These are phyloP conservation scores for Alloteropsis semialata DNA, from an alignment of 176 grass and related monocot species.

Conservation along the genomic window DNA sequence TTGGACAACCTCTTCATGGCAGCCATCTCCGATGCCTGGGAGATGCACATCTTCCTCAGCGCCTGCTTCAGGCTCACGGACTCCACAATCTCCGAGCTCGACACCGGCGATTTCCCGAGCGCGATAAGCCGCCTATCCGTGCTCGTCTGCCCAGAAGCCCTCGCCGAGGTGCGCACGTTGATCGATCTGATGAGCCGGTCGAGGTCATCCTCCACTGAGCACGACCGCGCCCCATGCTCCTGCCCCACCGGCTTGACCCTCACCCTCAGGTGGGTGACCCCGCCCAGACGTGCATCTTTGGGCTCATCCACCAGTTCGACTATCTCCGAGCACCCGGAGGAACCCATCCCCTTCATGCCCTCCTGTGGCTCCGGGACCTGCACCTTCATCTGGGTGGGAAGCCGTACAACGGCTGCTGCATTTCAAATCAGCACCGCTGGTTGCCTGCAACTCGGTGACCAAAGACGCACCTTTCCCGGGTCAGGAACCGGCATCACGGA, in stretches of 20 bases:
- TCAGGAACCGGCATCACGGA: constrained; percentile 33
- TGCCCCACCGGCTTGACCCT: constrained; percentile 63
- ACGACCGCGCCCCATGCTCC: constrained; percentile 34
- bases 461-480: constrained; percentile 9
- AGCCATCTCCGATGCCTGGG: constrained; percentile 98
- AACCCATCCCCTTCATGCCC: constrained; percentile 43
- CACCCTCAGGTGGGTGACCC: constrained; percentile 55
- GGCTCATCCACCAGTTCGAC: constrained; percentile 66
- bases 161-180: constrained; percentile 52
- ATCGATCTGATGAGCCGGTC: constrained; percentile 72
- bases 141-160: constrained; percentile 63
- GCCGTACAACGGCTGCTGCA: background rate
- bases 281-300: constrained; percentile 36
- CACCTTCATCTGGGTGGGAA: constrained; percentile 30
- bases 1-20: constrained; percentile 79
- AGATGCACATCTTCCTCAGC: constrained; percentile 90
- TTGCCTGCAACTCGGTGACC: background rate
- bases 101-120: constrained; percentile 55
- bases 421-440: constrained; percentile 24
- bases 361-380: constrained; percentile 8
- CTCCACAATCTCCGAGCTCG: constrained; percentile 80
- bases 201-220: constrained; percentile 69
- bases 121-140: constrained; percentile 54
- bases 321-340: constrained; percentile 81
- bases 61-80: constrained; percentile 89